Conservation (phyloP, 2,329 filamentous ascomycete genomes). For the Pyrenochaeta sp. region DNA sequence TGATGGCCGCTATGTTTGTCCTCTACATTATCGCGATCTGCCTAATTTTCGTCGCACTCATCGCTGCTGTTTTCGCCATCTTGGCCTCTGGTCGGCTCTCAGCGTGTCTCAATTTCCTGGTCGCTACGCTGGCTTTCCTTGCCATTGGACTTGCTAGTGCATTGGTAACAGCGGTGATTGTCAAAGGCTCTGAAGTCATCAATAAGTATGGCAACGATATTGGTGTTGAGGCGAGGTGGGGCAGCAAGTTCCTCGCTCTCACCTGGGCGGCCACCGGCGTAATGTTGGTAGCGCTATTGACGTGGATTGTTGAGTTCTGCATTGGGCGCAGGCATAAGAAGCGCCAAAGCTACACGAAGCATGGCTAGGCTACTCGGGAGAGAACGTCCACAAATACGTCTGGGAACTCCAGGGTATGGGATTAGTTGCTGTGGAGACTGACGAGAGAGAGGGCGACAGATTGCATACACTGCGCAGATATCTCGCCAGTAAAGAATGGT, state of each 20-base stretch:
- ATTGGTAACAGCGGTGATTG: slow-evolving; percentile 70
- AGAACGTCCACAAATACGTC: not conserved
- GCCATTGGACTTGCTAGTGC: slow-evolving; percentile 77
- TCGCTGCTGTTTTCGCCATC: slow-evolving; percentile 57
- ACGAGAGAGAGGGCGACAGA: not conserved
- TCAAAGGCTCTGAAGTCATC: slow-evolving; percentile 62
- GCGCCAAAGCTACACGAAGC: slow-evolving; percentile 26
- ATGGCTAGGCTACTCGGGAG: slow-evolving; percentile 16
- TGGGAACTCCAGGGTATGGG: not conserved
- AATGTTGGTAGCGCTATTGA: slow-evolving; percentile 50
- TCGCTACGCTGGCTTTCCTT: slow-evolving; percentile 62
- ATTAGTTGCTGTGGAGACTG: no score
- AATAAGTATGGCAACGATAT: slow-evolving; percentile 62
- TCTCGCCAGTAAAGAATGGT: not conserved
- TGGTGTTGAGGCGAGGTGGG: slow-evolving; percentile 60
- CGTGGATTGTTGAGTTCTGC: slow-evolving; percentile 44
- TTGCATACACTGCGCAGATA: not conserved
- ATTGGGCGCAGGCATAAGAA: slow-evolving; percentile 29
- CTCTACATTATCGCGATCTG: slow-evolving; percentile 67
- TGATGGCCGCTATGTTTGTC: slow-evolving; percentile 63
- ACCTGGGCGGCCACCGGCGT: slow-evolving; percentile 66
- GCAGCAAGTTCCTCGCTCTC: slow-evolving; percentile 64
- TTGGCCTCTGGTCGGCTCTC: slow-evolving; percentile 56
- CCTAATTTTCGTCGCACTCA: slow-evolving; percentile 60
- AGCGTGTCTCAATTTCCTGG: slow-evolving; percentile 60